Evolutionary conservation across 1,284 basidiomycete species (phyloP).

Genomic region (Heterobasidion annosum): DNA sequence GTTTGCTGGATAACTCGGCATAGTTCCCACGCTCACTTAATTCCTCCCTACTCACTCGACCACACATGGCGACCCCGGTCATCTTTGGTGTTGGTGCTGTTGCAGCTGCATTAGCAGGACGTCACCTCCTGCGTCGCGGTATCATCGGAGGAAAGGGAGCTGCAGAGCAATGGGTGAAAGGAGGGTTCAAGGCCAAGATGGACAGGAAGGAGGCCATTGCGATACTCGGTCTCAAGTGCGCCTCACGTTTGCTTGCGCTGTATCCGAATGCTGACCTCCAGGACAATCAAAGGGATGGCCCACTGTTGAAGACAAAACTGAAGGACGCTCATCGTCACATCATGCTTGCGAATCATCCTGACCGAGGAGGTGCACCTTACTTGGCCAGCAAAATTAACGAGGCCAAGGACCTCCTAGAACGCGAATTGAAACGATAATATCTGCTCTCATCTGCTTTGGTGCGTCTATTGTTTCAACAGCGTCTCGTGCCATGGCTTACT

Average conservation of each 20-base stretch:
- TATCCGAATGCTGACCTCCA: not conserved
- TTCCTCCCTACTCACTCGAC: not conserved
- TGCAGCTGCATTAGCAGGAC: slow-evolving; percentile 71
- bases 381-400: slow-evolving; percentile 98
- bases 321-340: slow-evolving; percentile 90
- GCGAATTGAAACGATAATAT: slow-evolving; percentile 39
- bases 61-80: slow-evolving; percentile 62
- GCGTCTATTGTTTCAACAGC: not conserved
- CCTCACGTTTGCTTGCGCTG: slow-evolving; percentile 14
- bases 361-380: slow-evolving; percentile 93
- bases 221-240: slow-evolving; percentile 88
- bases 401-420: slow-evolving; percentile 79
- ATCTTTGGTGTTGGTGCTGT: slow-evolving; percentile 74
- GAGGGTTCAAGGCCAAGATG: slow-evolving; percentile 95
- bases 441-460: not conserved
- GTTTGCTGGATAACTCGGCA: not conserved
- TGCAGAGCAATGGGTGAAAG: slow-evolving; percentile 84
- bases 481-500: too few species aligned
- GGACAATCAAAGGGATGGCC: slow-evolving; percentile 52
- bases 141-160: slow-evolving; percentile 48
- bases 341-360: slow-evolving; percentile 95
- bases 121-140: slow-evolving; percentile 55
- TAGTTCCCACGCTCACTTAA: not conserved
- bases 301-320: slow-evolving; percentile 58
- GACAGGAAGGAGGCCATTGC: slow-evolving; percentile 89